Percentiles rank a stretch among this genome's conserved stretches.
phyloP scores from a whole-genome alignment of 805 yeast species.

The Teunomyces pallodes region DNA sequence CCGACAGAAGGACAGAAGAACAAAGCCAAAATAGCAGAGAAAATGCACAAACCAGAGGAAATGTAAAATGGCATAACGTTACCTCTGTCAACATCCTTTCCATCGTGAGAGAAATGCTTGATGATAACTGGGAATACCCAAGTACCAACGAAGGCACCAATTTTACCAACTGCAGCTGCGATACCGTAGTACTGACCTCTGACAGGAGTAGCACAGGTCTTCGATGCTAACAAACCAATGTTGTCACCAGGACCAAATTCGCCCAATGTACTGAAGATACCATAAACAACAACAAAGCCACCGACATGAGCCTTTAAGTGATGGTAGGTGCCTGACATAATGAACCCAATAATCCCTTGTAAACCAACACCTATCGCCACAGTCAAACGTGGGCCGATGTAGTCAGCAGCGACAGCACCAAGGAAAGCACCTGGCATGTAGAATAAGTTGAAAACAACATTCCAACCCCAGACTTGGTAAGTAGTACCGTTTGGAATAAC shows the following conservation, averaged over 20 bases:
- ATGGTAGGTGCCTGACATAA: constrained; percentile 73
- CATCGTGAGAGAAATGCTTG: constrained; percentile 46
- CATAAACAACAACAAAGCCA: constrained; percentile 81
- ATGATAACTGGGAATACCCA: constrained; percentile 84
- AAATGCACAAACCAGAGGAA: constrained; percentile 70
- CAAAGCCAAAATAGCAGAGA: constrained; percentile 66
- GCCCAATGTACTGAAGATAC: constrained; percentile 83
- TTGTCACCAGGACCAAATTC: constrained; percentile 95
- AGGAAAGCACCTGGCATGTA: constrained; percentile 87
- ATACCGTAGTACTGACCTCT: constrained; percentile 90
- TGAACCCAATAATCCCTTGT: constrained; percentile 79
- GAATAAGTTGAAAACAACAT: constrained; percentile 80
- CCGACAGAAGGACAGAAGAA: constrained; percentile 78
- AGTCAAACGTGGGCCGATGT: constrained; percentile 86
- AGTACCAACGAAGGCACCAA: constrained; percentile 91
- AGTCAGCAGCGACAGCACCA: constrained; percentile 86
- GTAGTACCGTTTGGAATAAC: constrained; percentile 61
- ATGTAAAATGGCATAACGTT: constrained; percentile 78
- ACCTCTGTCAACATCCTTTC: constrained; percentile 51
- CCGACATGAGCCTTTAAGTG: constrained; percentile 60
- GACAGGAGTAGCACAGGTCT: constrained; percentile 80
- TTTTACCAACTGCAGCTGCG: constrained; percentile 88
- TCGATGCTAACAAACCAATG: constrained; percentile 83
- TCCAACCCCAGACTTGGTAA: constrained; percentile 86
- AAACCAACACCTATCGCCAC: constrained; percentile 61